Conservation (phyloP, 2,329 filamentous ascomycete species). For the Cladosporium colombiae region DNA sequence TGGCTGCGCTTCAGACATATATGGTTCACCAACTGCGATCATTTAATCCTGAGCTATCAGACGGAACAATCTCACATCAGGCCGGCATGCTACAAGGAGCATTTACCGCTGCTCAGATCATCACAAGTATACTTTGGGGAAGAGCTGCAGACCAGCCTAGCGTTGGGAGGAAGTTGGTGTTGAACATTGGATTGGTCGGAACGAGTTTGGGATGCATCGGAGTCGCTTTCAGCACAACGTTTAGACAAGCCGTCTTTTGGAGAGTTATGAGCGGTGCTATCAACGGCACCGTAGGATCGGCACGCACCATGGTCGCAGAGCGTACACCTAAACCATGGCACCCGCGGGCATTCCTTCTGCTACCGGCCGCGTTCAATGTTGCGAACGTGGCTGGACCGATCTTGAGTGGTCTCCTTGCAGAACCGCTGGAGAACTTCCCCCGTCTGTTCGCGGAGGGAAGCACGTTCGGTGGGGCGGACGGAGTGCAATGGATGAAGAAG, state of each 20-base stretch:
- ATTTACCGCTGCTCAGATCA: constrained; percentile 46
- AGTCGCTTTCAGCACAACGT: constrained; percentile 42
- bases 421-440: constrained; percentile 59
- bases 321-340: constrained; percentile 43
- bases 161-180: constrained; percentile 46
- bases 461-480: constrained; percentile 53
- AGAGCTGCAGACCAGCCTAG: constrained; percentile 45
- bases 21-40: constrained; percentile 47
- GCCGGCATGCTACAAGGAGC: constrained; percentile 44
- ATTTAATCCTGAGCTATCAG: constrained; percentile 46
- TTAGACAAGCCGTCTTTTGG: constrained; percentile 45
- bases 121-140: constrained; percentile 46
- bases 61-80: constrained; percentile 48
- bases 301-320: constrained; percentile 46
- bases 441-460: constrained; percentile 59
- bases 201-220: constrained; percentile 43
- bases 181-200: constrained; percentile 43
- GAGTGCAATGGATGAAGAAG: constrained; percentile 60
- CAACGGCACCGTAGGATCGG: constrained; percentile 45
- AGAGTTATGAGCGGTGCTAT: constrained; percentile 43
- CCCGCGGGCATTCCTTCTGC: constrained; percentile 42
- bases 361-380: constrained; percentile 45
- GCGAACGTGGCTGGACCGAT: constrained; percentile 48
- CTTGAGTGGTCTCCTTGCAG: constrained; percentile 64
- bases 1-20: constrained; percentile 47